These are phyloP conservation scores for Bryum argenteum DNA, from an alignment of 225 moss, liverwort and hornwort species.

Conservation along the genomic window DNA sequence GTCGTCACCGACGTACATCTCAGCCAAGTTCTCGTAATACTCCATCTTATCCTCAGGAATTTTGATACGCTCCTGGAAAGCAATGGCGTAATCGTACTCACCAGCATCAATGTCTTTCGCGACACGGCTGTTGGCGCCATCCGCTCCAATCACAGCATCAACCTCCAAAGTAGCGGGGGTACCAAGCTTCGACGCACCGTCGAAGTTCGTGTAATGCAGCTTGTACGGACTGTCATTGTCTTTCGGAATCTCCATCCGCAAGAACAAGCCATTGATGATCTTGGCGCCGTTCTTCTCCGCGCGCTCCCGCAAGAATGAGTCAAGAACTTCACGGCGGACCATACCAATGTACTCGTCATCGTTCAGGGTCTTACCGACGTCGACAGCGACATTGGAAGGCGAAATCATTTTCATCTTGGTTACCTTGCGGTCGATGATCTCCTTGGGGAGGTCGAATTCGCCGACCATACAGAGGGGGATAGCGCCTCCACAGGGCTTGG, in stretches of 20 bases:
- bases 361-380: conserved; percentile 86
- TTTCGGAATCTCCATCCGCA: conserved; percentile 86
- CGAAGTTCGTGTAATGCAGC: conserved; percentile 82
- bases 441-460: conserved; percentile 74
- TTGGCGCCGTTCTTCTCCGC: conserved; percentile 66
- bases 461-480: conserved; percentile 91
- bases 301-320: conserved; percentile 81
- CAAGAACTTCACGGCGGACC: conserved; percentile 86
- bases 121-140: conserved; percentile 90
- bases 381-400: conserved; percentile 91
- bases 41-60: conserved; percentile 96
- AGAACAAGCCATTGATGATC: conserved; percentile 81
- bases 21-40: conserved; percentile 94
- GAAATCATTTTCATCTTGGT: conserved; percentile 99
- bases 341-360: conserved; percentile 97
- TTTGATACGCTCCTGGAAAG: conserved; percentile 89
- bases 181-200: conserved; percentile 61
- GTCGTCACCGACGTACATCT: conserved; percentile 92
- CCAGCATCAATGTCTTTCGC: conserved; percentile 95
- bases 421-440: conserved; percentile 94
- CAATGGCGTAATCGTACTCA: conserved; percentile 97
- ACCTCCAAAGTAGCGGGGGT: conserved; percentile 73
- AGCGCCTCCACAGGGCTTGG: conserved; percentile 67
- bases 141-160: conserved; percentile 90
- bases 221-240: conserved; percentile 77